These are phyloP conservation scores for Cadophora sp. DNA, from an alignment of 2,329 filamentous ascomycete genomes.

Conservation along the genomic window DNA sequence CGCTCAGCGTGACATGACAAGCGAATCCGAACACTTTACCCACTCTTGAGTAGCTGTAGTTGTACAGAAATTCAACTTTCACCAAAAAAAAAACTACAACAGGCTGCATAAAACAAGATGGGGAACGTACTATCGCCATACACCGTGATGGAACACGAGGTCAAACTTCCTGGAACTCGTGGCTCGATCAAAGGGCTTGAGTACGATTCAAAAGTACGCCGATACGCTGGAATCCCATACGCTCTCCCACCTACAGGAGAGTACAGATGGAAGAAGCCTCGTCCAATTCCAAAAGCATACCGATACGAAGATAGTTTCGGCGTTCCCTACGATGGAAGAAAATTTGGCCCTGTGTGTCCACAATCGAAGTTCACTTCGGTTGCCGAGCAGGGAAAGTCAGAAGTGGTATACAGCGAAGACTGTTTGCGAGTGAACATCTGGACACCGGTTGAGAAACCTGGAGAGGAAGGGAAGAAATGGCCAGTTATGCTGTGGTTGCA, in stretches of 20 bases:
- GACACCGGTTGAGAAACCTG: constrained; percentile 47
- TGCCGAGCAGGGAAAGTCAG: constrained; percentile 37
- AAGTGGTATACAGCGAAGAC: constrained; percentile 52
- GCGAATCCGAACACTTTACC: background rate
- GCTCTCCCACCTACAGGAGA: constrained; percentile 38
- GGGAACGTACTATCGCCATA: constrained; percentile 35
- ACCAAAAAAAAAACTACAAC: too few species aligned
- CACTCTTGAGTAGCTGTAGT: background rate
- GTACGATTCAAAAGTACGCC: constrained; percentile 46
- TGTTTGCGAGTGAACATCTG: constrained; percentile 58
- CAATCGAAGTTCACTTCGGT: constrained; percentile 43
- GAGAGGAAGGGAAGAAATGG: constrained; percentile 22
- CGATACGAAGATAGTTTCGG: constrained; percentile 41
- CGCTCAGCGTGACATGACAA: background rate
- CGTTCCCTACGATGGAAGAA: constrained; percentile 48
- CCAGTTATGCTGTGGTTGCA: constrained; percentile 49
- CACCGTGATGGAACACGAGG: constrained; percentile 35
- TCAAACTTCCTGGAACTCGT: constrained; percentile 37
- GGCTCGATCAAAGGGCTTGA: constrained; percentile 47
- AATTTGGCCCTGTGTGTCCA: constrained; percentile 50
- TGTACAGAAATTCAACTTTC: background rate
- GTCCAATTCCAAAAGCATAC: constrained; percentile 42
- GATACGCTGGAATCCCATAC: constrained; percentile 45
- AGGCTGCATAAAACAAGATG: constrained; percentile 1
- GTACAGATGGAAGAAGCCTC: constrained; percentile 41